Conservation (phyloP, 768 basidiomycete genomes). For the Sistotremastrum suecicum region DNA sequence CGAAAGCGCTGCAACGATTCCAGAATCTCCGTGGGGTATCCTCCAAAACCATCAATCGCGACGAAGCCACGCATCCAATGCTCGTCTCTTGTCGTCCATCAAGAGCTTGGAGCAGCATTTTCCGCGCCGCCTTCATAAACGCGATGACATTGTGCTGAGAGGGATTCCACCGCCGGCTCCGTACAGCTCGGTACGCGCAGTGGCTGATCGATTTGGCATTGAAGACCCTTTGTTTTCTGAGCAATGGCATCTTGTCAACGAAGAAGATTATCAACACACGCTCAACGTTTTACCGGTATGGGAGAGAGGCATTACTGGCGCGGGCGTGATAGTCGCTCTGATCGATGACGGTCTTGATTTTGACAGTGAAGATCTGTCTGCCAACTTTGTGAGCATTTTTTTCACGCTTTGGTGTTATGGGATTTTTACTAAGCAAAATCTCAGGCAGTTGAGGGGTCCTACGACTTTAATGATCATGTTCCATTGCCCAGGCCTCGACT, state of each 20-base stretch:
- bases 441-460: conserved; percentile 29
- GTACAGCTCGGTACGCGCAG: conserved; percentile 1
- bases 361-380: conserved; percentile 28
- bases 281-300: conserved; percentile 33
- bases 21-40: conserved; percentile 7
- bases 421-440: not conserved
- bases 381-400: conserved; percentile 27
- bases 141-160: conserved; percentile 3
- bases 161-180: conserved; percentile 2
- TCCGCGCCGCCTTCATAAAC: conserved; percentile 4
- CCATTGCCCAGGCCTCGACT: conserved; percentile 29
- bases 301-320: conserved; percentile 26
- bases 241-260: conserved; percentile 38
- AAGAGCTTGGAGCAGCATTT: conserved; percentile 9
- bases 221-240: conserved; percentile 26
- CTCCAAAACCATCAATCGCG: conserved; percentile 6
- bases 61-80: not conserved
- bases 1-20: conserved; percentile 1
- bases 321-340: conserved; percentile 29
- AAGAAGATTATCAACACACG: conserved; percentile 18
- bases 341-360: conserved; percentile 36
- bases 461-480: conserved; percentile 37
- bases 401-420: not conserved
- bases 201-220: conserved; percentile 20
- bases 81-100: conserved; percentile 1